Conservation (phyloP, 768 basidiomycete species). For the Tylopilus balloui region DNA sequence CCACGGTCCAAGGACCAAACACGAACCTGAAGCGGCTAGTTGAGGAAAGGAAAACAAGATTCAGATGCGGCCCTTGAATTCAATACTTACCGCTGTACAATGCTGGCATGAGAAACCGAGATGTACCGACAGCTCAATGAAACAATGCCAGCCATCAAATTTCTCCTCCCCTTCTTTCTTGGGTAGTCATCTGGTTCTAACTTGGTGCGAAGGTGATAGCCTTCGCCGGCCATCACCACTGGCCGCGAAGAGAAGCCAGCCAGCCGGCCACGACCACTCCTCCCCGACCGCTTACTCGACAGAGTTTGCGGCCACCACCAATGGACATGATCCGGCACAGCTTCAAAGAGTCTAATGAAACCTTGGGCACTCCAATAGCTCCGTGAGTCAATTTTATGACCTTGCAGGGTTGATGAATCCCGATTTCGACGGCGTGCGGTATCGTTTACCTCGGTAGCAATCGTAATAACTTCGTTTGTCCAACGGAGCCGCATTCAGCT, state of each 20-base stretch:
- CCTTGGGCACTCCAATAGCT: background rate
- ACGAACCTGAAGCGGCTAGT: slow-evolving; percentile 7
- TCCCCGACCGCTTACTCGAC: background rate
- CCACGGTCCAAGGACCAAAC: slow-evolving; percentile 18
- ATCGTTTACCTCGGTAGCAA: background rate
- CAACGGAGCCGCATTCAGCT: background rate
- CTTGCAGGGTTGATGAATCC: background rate
- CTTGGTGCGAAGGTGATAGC: slow-evolving; percentile 24
- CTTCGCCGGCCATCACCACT: slow-evolving; percentile 22
- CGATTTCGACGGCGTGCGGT: background rate
- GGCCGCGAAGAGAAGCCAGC: slow-evolving; percentile 14
- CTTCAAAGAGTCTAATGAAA: background rate
- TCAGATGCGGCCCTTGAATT: slow-evolving; percentile 10
- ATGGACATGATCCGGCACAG: background rate
- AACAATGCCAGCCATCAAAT: slow-evolving; percentile 12
- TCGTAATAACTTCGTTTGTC: background rate
- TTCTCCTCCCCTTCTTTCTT: slow-evolving; percentile 17
- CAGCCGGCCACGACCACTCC: background rate
- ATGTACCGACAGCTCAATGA: slow-evolving; percentile 19
- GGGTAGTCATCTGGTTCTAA: slow-evolving; percentile 6
- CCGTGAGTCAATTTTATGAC: background rate
- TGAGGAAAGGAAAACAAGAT: slow-evolving; percentile 13
- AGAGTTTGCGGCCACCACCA: background rate
- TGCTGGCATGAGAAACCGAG: slow-evolving; percentile 19
- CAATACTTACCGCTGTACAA: slow-evolving; percentile 6